phyloP scores from a whole-genome alignment of 768 basidiomycete species.

The Basidioascus undulatus region DNA sequence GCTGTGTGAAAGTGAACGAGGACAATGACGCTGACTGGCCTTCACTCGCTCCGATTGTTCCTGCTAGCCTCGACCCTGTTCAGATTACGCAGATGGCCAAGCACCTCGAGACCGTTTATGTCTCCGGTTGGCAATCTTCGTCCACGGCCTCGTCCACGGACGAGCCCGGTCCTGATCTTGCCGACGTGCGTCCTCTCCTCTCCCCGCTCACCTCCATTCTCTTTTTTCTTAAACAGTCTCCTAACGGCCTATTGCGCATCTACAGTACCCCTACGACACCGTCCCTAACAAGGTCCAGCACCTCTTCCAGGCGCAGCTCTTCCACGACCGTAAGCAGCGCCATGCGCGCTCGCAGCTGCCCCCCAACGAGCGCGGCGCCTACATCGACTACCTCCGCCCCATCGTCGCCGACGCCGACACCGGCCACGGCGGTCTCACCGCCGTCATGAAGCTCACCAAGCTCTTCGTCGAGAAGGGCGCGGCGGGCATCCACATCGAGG shows the following conservation, averaged over 20 bases:
- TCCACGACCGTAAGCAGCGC: conserved; percentile 94
- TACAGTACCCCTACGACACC: conserved; percentile 95
- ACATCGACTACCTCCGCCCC: conserved; percentile 47
- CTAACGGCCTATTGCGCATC: not conserved
- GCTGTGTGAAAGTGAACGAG: not conserved
- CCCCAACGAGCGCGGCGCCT: conserved; percentile 43
- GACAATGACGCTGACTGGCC: not conserved
- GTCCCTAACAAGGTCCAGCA: conserved; percentile 98
- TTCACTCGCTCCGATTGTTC: no score
- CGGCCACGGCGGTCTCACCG: conserved; percentile 92
- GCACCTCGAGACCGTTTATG: conserved; percentile 93
- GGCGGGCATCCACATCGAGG: conserved; percentile 91
- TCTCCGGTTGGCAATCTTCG: conserved; percentile 68
- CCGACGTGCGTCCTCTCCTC: conserved; percentile 22
- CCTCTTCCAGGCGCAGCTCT: conserved; percentile 88
- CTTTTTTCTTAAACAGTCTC: no score
- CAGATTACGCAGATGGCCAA: conserved; percentile 96
- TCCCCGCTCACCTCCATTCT: not conserved
- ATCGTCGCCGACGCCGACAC: conserved; percentile 95
- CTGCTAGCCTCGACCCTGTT: conserved; percentile 71
- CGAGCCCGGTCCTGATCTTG: conserved; percentile 95
- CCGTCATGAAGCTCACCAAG: conserved; percentile 94
- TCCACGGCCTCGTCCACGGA: conserved; percentile 82
- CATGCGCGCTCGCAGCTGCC: conserved; percentile 48
- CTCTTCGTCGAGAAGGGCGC: conserved; percentile 98